These are phyloP conservation scores for Russula sp. DNA, from an alignment of 768 basidiomycete genomes.

Conservation along the genomic window DNA sequence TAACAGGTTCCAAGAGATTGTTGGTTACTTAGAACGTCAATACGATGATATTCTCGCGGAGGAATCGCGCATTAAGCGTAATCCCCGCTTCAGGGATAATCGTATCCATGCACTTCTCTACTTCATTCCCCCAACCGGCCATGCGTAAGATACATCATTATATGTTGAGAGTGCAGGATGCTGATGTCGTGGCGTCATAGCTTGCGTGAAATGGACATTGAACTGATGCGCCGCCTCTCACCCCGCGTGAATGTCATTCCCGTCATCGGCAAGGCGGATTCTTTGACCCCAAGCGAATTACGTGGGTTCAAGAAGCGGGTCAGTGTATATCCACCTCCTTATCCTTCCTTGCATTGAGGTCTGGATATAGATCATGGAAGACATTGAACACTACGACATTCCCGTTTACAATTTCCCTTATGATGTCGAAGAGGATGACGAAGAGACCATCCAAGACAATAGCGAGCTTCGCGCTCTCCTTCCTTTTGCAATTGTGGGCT, in stretches of 20 bases:
- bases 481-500: constrained; percentile 96
- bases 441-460: constrained; percentile 97
- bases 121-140: constrained; percentile 98
- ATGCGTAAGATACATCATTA: constrained; percentile 53
- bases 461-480: constrained; percentile 87
- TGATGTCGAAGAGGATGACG: constrained; percentile 98
- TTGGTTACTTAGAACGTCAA: constrained; percentile 94
- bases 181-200: constrained; percentile 32
- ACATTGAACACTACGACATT: constrained; percentile 97
- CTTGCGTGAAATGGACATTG: constrained; percentile 96
- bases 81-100: constrained; percentile 98
- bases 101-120: constrained; percentile 93
- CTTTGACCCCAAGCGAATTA: constrained; percentile 88
- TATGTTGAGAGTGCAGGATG: neutral
- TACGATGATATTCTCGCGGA: constrained; percentile 98
- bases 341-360: constrained; percentile 3
- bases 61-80: constrained; percentile 98
- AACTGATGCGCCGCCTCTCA: constrained; percentile 95
- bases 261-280: constrained; percentile 94
- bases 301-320: constrained; percentile 94
- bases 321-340: constrained; percentile 22
- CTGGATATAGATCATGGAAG: constrained; percentile 84
- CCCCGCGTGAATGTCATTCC: constrained; percentile 99
- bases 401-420: constrained; percentile 99
- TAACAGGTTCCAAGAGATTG: constrained; percentile 89